These are phyloP conservation scores for Rhamnella rubrinervis DNA, from an alignment of 331 rosid species.

Conservation along the genomic window DNA sequence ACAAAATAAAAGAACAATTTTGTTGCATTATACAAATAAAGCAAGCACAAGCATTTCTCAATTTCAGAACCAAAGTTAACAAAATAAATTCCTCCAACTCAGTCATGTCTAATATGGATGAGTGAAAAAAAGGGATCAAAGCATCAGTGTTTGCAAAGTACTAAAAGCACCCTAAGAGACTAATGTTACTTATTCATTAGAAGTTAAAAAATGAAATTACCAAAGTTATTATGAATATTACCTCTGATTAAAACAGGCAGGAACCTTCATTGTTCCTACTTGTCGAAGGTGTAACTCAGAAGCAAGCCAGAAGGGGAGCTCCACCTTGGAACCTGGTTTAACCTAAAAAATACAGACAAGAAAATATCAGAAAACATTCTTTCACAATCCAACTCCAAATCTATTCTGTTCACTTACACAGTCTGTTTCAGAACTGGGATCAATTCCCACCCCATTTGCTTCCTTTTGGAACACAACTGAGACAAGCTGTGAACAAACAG, in stretches of 20 bases:
- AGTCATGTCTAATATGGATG: too few species aligned
- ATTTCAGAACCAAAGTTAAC: not conserved
- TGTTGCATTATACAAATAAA: not conserved
- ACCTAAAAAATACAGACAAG: constrained; percentile 54
- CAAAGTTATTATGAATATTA: constrained; percentile 27
- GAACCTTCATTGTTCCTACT: constrained; percentile 62
- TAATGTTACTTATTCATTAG: not conserved
- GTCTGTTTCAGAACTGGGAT: constrained; percentile 76
- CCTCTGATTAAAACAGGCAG: constrained; percentile 87
- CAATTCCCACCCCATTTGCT: constrained; percentile 82
- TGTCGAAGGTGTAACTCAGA: constrained; percentile 75
- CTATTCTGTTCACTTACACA: constrained; percentile 47
- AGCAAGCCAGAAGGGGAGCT: constrained; percentile 96
- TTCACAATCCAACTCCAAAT: constrained; percentile 1
- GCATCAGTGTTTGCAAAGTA: too few species aligned
- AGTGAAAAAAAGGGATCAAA: too few species aligned
- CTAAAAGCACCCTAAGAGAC: not conserved
- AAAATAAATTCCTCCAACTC: too few species aligned
- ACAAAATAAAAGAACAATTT: not conserved
- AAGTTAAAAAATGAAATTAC: not conserved
- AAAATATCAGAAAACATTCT: constrained; percentile 26
- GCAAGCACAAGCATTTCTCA: not conserved
- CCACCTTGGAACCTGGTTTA: constrained; percentile 86
- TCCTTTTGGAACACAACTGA: constrained; percentile 69
- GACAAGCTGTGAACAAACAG: constrained; percentile 49